A percentile compares a stretch with the other conserved stretches of the same genome.
These are phyloP conservation scores for Austroboletus olivaceoglutinosus DNA, from an alignment of 1,284 basidiomycete genomes.

Conservation along the genomic window DNA sequence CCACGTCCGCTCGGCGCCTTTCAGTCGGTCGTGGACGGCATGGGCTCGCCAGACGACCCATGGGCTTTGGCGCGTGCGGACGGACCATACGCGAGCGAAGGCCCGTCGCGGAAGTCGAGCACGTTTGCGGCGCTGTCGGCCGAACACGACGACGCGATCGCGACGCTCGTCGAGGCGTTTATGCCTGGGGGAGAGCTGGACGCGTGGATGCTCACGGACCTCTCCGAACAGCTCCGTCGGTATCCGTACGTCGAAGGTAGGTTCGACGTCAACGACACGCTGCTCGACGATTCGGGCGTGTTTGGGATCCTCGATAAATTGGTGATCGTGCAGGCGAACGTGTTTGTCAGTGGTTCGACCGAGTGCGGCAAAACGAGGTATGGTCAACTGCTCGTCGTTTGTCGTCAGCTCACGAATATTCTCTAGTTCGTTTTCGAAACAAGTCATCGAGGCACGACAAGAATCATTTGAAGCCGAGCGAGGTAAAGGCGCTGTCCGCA, in stretches of 20 bases:
- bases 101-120: constrained; percentile 36
- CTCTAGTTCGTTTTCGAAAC: constrained; percentile 26
- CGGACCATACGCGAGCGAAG: background rate
- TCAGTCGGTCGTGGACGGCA: background rate
- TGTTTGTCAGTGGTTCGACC: constrained; percentile 45
- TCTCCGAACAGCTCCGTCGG: constrained; percentile 28
- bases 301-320: constrained; percentile 50
- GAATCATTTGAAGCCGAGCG: constrained; percentile 7
- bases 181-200: constrained; percentile 38
- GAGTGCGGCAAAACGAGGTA: constrained; percentile 41
- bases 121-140: constrained; percentile 39
- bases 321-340: constrained; percentile 41
- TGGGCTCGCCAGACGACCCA: no score
- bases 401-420: background rate
- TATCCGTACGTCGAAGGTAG: constrained; percentile 26
- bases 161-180: constrained; percentile 43
- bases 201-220: constrained; percentile 41
- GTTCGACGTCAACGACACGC: constrained; percentile 32
- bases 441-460: constrained; percentile 25
- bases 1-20: constrained; percentile 31
- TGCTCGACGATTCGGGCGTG: constrained; percentile 45
- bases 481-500: constrained; percentile 12
- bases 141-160: constrained; percentile 41
- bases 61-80: no score
- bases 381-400: constrained; percentile 4